These are phyloP conservation scores for Jasminum sambac DNA, from an alignment of 257 asterid species.

Conservation along the genomic window DNA sequence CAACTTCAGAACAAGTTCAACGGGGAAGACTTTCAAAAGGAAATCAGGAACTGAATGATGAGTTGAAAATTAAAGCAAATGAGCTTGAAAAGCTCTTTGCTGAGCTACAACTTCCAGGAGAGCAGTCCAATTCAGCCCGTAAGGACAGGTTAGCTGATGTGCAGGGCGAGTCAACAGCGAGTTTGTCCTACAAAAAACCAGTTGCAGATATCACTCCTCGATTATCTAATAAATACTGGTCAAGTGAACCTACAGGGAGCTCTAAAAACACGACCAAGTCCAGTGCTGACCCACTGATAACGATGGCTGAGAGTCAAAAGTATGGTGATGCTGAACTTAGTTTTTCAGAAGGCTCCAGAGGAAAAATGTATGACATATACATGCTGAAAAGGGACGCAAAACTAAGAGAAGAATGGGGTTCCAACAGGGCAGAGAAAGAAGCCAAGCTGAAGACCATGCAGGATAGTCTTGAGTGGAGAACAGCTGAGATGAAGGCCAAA, in stretches of 20 bases:
- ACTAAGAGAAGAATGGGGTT: conserved; percentile 85
- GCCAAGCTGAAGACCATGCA: conserved; percentile 83
- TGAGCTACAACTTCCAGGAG: conserved; percentile 70
- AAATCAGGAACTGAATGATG: conserved; percentile 83
- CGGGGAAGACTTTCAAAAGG: conserved; percentile 70
- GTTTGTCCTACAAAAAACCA: conserved; percentile 37
- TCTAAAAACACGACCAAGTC: conserved; percentile 41
- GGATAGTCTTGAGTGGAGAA: conserved; percentile 78
- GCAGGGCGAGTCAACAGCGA: conserved; percentile 40
- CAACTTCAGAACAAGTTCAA: conserved; percentile 58
- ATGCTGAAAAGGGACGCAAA: conserved; percentile 88
- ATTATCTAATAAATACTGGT: conserved; percentile 31
- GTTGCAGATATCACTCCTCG: conserved; percentile 39
- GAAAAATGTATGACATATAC: conserved; percentile 68
- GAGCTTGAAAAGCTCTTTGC: conserved; percentile 95
- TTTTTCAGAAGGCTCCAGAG: conserved; percentile 70
- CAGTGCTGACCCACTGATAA: conserved; percentile 28
- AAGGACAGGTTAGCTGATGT: conserved; percentile 48
- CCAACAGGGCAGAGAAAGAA: conserved; percentile 80
- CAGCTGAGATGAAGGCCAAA: conserved; percentile 79
- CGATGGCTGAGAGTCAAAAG: conserved; percentile 42
- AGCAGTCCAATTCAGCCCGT: conserved; percentile 50
- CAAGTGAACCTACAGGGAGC: conserved; percentile 43
- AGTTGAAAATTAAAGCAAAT: conserved; percentile 79
- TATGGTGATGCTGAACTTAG: conserved; percentile 52